Conservation (phyloP, 192 early-diverging fungal genomes). For the Coemansia sp. region DNA sequence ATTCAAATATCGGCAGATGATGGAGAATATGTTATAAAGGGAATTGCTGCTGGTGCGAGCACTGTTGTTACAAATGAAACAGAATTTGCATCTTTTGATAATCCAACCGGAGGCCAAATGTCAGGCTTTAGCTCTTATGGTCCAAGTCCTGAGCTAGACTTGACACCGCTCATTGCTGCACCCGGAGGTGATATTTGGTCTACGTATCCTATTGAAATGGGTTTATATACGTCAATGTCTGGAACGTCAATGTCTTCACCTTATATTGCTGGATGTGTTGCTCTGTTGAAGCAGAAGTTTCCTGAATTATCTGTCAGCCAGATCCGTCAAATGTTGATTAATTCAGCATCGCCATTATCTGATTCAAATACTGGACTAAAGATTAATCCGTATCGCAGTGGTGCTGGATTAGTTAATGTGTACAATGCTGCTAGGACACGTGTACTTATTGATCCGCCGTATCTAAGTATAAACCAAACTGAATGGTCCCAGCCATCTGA, state of each 20-base stretch:
- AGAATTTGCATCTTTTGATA: slow-evolving; percentile 17
- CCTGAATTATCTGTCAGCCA: slow-evolving; percentile 19
- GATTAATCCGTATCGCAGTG: slow-evolving; percentile 51
- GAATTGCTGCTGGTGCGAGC: background rate
- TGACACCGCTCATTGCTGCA: slow-evolving; percentile 62
- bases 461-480: slow-evolving; percentile 55
- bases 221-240: slow-evolving; percentile 50
- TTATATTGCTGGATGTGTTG: slow-evolving; percentile 66
- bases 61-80: slow-evolving; percentile 24
- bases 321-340: slow-evolving; percentile 11
- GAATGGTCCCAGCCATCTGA: slow-evolving; percentile 1
- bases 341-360: slow-evolving; percentile 8
- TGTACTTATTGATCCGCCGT: slow-evolving; percentile 56
- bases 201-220: slow-evolving; percentile 54
- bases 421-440: slow-evolving; percentile 58
- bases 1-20: slow-evolving; percentile 48
- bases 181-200: slow-evolving; percentile 73
- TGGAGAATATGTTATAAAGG: slow-evolving; percentile 33
- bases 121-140: slow-evolving; percentile 66
- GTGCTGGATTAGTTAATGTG: slow-evolving; percentile 76
- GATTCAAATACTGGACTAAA: slow-evolving; percentile 2
- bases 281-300: slow-evolving; percentile 60
- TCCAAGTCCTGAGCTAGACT: slow-evolving; percentile 59
- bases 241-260: slow-evolving; percentile 87
- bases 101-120: slow-evolving; percentile 10